Conservation (phyloP, 257 asterid genomes). For the Nicotiana paniculata region DNA sequence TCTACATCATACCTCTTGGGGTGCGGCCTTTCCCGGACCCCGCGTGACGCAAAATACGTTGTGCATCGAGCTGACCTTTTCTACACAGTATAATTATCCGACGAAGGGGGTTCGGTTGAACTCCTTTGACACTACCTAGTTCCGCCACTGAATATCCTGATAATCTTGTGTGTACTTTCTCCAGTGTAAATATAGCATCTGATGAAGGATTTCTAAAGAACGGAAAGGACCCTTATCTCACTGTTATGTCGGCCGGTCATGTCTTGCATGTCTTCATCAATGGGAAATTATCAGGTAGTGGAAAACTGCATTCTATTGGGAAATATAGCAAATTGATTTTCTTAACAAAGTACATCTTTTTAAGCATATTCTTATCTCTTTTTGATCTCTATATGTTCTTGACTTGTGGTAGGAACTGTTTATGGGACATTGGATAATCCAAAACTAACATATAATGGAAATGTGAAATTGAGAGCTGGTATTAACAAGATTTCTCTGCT, state of each 20-base stretch:
- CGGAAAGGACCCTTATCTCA: constrained; percentile 51
- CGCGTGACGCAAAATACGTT: too few relatives aligned
- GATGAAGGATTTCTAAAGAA: constrained; percentile 58
- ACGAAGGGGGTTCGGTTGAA: too few relatives aligned
- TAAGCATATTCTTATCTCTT: background rate
- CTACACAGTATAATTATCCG: too few relatives aligned
- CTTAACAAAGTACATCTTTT: background rate
- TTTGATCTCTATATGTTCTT: background rate
- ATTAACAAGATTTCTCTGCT: constrained; percentile 77
- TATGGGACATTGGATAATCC: constrained; percentile 63
- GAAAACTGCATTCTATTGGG: background rate
- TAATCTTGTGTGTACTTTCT: background rate
- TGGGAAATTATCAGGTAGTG: constrained; percentile 60
- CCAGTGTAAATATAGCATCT: constrained; percentile 64
- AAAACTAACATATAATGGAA: constrained; percentile 40
- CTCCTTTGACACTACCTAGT: too few relatives aligned
- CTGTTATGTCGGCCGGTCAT: constrained; percentile 87
- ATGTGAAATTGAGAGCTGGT: constrained; percentile 63
- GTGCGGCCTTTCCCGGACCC: too few relatives aligned
- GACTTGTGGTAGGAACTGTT: constrained; percentile 38
- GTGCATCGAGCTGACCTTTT: too few relatives aligned
- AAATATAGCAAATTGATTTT: background rate
- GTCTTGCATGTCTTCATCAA: constrained; percentile 75
- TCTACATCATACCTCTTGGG: too few relatives aligned
- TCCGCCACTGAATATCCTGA: background rate